Conservation (phyloP, 129 eudicot genomes). For the Centella asiatica region DNA sequence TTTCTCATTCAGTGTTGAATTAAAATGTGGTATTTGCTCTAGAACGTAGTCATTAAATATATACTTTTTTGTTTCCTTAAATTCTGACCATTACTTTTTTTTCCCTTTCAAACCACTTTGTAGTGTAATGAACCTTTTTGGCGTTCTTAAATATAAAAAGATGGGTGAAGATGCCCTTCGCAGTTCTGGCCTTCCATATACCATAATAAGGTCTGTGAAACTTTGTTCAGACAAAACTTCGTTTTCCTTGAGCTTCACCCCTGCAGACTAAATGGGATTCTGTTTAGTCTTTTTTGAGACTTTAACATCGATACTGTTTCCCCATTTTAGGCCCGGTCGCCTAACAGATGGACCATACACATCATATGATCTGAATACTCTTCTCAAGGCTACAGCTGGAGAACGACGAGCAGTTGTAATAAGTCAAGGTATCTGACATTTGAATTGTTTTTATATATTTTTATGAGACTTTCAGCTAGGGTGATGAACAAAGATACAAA, state of each 20-base stretch:
- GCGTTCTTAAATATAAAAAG: conserved; percentile 95
- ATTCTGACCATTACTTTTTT: background rate
- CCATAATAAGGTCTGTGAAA: conserved; percentile 69
- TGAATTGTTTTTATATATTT: background rate
- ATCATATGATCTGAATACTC: conserved; percentile 85
- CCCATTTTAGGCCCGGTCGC: conserved; percentile 66
- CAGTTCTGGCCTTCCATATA: conserved; percentile 83
- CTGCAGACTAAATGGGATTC: background rate
- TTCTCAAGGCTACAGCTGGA: conserved; percentile 95
- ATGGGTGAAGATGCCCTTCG: conserved; percentile 95
- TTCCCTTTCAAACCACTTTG: background rate
- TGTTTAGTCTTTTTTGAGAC: background rate
- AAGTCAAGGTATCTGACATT: conserved; percentile 63
- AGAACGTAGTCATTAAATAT: too few relatives aligned
- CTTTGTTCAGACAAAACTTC: background rate
- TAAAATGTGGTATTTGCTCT: too few relatives aligned
- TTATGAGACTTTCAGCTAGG: too few relatives aligned
- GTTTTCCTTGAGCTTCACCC: background rate
- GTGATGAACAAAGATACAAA: background rate
- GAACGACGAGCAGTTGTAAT: conserved; percentile 91
- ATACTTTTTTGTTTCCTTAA: background rate
- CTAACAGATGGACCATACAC: conserved; percentile 98
- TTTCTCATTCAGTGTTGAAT: too few relatives aligned
- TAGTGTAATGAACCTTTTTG: conserved; percentile 96
- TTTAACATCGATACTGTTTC: conserved; percentile 6